Evolutionary conservation across 73 alveolate genomes (phyloP).

Genomic region (Tetrahymena malaccensis): DNA sequence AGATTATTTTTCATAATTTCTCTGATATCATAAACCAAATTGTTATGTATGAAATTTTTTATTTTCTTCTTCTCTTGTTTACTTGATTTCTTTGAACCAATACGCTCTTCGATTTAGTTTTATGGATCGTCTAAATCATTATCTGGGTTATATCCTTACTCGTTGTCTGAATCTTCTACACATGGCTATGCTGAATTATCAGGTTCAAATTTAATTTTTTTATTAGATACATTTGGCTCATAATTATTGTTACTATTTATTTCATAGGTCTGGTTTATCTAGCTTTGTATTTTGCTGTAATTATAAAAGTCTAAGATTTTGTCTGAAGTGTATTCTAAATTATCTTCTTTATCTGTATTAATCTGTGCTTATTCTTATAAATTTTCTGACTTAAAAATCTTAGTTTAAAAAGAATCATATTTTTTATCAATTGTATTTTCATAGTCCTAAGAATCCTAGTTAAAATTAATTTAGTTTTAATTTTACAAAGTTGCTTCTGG

Average conservation of each 20-base stretch:
- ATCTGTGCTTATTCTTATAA: background rate
- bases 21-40: background rate
- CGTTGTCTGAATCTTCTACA: background rate
- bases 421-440: background rate
- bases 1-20: background rate
- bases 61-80: background rate
- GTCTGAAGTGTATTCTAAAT: background rate
- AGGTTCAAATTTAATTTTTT: background rate
- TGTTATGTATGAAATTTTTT: background rate
- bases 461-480: background rate
- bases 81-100: background rate
- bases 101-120: background rate
- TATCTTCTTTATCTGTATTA: background rate
- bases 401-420: background rate
- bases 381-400: background rate
- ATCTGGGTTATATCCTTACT: background rate
- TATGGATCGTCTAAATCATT: background rate
- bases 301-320: background rate
- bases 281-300: background rate
- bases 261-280: background rate
- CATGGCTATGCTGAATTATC: background rate
- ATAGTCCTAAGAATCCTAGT: background rate
- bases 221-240: background rate
- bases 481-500: background rate
- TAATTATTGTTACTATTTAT: background rate